Evolutionary conservation across 345 rosid species (phyloP), one percentile per base, ranked within the genome.

Genomic region (Pistacia vera): DNA sequence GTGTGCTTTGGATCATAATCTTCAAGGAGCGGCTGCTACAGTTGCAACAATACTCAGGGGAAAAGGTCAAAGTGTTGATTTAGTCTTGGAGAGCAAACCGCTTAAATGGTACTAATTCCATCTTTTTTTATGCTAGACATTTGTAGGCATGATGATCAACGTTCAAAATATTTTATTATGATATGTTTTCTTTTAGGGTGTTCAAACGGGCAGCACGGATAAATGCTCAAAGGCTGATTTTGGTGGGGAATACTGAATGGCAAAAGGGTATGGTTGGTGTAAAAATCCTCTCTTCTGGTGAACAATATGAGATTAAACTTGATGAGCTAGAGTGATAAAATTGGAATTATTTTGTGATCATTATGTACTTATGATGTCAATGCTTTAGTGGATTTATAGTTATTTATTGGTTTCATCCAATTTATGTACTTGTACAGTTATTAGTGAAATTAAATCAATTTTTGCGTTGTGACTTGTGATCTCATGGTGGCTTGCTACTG

Each of bases 231-330:
- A 88, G 96, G 85, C 82, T 93, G 81, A 80, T 93, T 81, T 77
- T 95, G 82, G 98, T 95, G 61, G 97, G 99, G 59, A 86, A 78
- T 62, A 79, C 66, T 0, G 99, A 95, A 81, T 95, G 98, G 96
- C 82, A 88, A 83, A 85, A 86, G 83, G 97, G 94, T 68, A 86
- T 87, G 83, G 99, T 95, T 63, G 63, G 88, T 58, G 98, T 95
- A 18, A 95, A 95, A 85, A 78, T 83, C 78, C 90, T 95, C 72
- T 81, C 97, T 22, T 80, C 97, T 11, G 88, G 90, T 64, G 93
- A 91, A 79, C 98, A 95, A 64, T 78, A 72, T 38, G 96, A 93
- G 86, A 85, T 92, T 85, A 93, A 92, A 79, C 79, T 95, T 54
- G 88, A 71, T 14, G 92, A 92, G 75, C 79, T 95, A 14, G 89